phyloP scores from a whole-genome alignment of 208 protist species.

The Crithidia bombi region DNA sequence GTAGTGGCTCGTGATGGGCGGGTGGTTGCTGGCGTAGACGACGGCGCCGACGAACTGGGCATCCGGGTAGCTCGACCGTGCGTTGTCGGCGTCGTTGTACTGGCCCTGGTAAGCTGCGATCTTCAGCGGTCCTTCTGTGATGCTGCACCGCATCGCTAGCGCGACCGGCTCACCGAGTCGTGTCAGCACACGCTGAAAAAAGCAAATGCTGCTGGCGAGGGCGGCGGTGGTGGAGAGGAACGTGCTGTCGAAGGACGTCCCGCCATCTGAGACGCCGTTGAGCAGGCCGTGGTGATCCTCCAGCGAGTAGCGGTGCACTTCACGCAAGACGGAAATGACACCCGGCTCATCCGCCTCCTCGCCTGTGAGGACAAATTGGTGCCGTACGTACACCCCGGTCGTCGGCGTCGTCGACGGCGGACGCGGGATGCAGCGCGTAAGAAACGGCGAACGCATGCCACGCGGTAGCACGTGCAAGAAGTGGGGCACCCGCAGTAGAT shows the following conservation, averaged over 20 bases:
- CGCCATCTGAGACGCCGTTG: constrained; percentile 64
- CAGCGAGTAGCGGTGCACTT: constrained; percentile 87
- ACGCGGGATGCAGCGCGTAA: constrained; percentile 61
- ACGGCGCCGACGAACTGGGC: constrained; percentile 74
- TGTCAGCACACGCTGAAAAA: constrained; percentile 79
- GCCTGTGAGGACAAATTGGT: constrained; percentile 54
- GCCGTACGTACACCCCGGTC: constrained; percentile 68
- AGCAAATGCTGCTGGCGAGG: constrained; percentile 79
- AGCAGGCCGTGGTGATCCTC: constrained; percentile 84
- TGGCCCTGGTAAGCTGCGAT: constrained; percentile 82
- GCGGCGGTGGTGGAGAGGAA: constrained; percentile 80
- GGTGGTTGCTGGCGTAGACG: constrained; percentile 72
- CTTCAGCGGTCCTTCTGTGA: constrained; percentile 67
- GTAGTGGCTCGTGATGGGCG: constrained; percentile 47
- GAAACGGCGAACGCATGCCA: constrained; percentile 69
- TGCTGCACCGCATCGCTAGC: constrained; percentile 56
- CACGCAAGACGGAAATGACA: constrained; percentile 66
- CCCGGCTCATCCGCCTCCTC: constrained; percentile 60
- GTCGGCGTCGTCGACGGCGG: constrained; percentile 63
- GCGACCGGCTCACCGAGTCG: constrained; percentile 71
- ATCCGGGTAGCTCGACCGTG: constrained; percentile 76
- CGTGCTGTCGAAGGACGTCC: constrained; percentile 71
- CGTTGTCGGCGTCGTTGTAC: constrained; percentile 87
- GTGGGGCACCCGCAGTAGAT: constrained; percentile 61
- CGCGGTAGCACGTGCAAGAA: constrained; percentile 69